These are phyloP conservation scores for Lyophyllum atratum DNA, from an alignment of 768 basidiomycete genomes.

Conservation along the genomic window DNA sequence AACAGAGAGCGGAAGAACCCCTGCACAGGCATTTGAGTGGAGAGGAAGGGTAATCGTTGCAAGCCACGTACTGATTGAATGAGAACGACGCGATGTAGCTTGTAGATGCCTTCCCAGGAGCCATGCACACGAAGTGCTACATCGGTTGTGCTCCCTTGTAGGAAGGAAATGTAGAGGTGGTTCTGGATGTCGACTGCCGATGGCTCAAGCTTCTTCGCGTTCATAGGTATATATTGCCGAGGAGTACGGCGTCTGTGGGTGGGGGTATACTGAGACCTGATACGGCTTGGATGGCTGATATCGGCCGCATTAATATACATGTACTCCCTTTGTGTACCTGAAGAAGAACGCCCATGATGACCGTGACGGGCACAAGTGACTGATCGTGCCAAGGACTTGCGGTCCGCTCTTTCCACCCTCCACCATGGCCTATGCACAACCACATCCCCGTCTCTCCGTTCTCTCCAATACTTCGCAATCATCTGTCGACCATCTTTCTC, in stretches of 20 bases:
- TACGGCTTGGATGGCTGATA: not conserved
- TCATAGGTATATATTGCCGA: slow-evolving; percentile 13
- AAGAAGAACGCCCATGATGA: not conserved
- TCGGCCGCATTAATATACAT: not conserved
- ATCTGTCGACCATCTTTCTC: slow-evolving; percentile 52
- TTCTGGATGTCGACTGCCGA: slow-evolving; percentile 63
- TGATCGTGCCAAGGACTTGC: not conserved
- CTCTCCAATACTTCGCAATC: slow-evolving; percentile 62
- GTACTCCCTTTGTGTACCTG: no score
- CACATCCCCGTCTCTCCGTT: slow-evolving; percentile 68
- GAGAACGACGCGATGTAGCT: slow-evolving; percentile 81
- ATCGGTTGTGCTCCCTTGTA: slow-evolving; percentile 75
- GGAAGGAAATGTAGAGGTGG: slow-evolving; percentile 77
- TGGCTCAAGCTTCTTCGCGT: slow-evolving; percentile 42
- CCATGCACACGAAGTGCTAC: slow-evolving; percentile 70
- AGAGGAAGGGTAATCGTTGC: not conserved
- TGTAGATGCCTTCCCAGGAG: slow-evolving; percentile 72
- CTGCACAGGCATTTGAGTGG: slow-evolving; percentile 31
- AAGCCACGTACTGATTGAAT: slow-evolving; percentile 73
- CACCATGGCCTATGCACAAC: slow-evolving; percentile 57
- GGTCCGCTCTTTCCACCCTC: slow-evolving; percentile 6
- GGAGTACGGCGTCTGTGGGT: not conserved
- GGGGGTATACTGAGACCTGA: not conserved
- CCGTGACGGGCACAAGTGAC: not conserved
- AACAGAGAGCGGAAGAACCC: slow-evolving; percentile 91